phyloP scores from a whole-genome alignment of 768 basidiomycete species.

The Amanita rimosa region DNA sequence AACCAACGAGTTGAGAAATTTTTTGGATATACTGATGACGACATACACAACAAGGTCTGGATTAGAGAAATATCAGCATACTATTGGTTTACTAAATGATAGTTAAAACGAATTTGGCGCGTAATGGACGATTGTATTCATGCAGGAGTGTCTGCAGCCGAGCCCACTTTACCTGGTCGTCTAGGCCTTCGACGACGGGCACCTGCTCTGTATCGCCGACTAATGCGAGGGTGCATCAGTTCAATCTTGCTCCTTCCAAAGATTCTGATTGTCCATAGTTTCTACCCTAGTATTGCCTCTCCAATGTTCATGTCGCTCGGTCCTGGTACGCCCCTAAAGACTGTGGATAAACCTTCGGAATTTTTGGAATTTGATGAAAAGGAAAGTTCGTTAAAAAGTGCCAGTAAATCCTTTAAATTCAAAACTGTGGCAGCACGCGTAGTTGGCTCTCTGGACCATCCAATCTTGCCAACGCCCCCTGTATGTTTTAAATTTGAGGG shows the following conservation, averaged over 20 bases:
- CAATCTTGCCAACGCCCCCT: slow-evolving; percentile 71
- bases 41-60: slow-evolving; percentile 63
- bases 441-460: slow-evolving; percentile 70
- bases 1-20: slow-evolving; percentile 24
- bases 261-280: slow-evolving; percentile 15
- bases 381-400: slow-evolving; percentile 9
- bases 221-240: slow-evolving; percentile 70
- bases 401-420: slow-evolving; percentile 11
- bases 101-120: slow-evolving; percentile 70
- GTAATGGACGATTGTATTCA: slow-evolving; percentile 93
- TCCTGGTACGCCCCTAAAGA: slow-evolving; percentile 12
- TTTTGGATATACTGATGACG: slow-evolving; percentile 66
- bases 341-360: slow-evolving; percentile 10
- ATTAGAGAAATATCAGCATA: background rate
- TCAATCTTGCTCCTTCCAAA: slow-evolving; percentile 1
- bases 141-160: slow-evolving; percentile 70
- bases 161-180: slow-evolving; percentile 80
- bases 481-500: slow-evolving; percentile 28
- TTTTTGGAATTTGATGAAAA: slow-evolving; percentile 11
- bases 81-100: background rate
- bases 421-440: slow-evolving; percentile 30
- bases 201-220: slow-evolving; percentile 77
- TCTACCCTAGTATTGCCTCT: slow-evolving; percentile 36
- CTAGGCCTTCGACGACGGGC: slow-evolving; percentile 72
- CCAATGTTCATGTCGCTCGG: slow-evolving; percentile 22